A percentile compares a stretch with the other conserved stretches of the same genome.
phyloP scores from a whole-genome alignment of 176 grass and related monocot genomes.

The Raddia distichophylla region DNA sequence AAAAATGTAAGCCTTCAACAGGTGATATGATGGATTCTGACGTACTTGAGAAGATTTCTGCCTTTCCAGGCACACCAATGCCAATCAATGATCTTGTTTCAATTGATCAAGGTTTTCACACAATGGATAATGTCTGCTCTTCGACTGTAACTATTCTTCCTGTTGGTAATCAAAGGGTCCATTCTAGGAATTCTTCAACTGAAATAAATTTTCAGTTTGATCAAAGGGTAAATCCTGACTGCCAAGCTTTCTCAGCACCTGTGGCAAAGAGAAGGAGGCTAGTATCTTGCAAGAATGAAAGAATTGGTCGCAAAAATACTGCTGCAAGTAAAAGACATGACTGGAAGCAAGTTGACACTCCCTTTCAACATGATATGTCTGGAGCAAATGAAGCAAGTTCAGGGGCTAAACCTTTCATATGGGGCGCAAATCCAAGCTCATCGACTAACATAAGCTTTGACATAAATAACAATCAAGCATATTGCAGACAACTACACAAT shows the following conservation, averaged over 20 bases:
- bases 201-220: conserved; percentile 58
- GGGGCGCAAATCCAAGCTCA: conserved; percentile 46
- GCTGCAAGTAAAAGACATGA: conserved; percentile 39
- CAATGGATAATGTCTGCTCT: conserved; percentile 34
- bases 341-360: conserved; percentile 45
- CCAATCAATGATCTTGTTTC: conserved; percentile 54
- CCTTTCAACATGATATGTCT: conserved; percentile 39
- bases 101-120: conserved; percentile 39
- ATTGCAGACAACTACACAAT: conserved; percentile 43
- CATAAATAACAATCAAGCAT: conserved; percentile 37
- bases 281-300: conserved; percentile 56
- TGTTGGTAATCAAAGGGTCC: conserved; percentile 47
- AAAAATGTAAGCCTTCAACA: conserved; percentile 25
- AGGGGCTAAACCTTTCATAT: conserved; percentile 38
- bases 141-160: conserved; percentile 41
- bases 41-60: conserved; percentile 42
- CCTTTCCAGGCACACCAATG: conserved; percentile 28
- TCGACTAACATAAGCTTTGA: conserved; percentile 47
- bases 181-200: conserved; percentile 46
- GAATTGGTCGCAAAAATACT: conserved; percentile 42
- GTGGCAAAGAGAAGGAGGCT: conserved; percentile 66
- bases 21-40: conserved; percentile 41
- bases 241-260: conserved; percentile 57
- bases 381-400: conserved; percentile 35
- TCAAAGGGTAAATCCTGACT: conserved; percentile 47